These are phyloP conservation scores for Nicotiana obtusifolia DNA, from an alignment of 257 asterid species.

Conservation along the genomic window DNA sequence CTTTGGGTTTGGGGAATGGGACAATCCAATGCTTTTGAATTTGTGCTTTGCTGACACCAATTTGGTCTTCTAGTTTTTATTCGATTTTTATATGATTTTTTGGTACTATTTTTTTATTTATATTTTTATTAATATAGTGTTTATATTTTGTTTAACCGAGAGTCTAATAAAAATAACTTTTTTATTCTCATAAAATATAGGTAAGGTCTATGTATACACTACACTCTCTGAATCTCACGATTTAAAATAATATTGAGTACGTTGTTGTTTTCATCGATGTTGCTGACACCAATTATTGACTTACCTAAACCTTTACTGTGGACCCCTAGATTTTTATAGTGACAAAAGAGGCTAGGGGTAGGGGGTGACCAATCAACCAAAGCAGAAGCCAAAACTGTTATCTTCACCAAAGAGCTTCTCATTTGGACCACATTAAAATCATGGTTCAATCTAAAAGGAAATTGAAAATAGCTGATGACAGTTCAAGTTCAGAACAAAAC, in stretches of 20 bases:
- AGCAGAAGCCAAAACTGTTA: neutral
- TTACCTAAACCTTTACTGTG: neutral
- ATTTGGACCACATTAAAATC: slow-evolving; percentile 6
- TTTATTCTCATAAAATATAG: no score
- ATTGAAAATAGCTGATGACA: neutral
- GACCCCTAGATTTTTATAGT: neutral
- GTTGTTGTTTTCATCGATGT: neutral
- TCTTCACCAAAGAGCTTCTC: neutral
- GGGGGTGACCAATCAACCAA: neutral
- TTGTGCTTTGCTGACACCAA: slow-evolving; percentile 2
- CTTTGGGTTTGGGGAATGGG: neutral
- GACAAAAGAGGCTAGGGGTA: neutral
- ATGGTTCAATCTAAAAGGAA: neutral
- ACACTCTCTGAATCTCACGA: rapidly evolving
- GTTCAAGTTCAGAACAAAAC: neutral
- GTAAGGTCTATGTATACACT: no score
- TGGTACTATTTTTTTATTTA: no score
- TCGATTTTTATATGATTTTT: no score
- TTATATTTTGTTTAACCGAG: no score
- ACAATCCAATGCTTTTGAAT: slow-evolving; percentile 26
- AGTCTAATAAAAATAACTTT: no score
- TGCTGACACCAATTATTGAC: slow-evolving; percentile 17
- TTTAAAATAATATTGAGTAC: no score
- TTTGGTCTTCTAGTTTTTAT: no score
- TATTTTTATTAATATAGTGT: no score